Evolutionary conservation across 345 rosid genomes (phyloP).

Genomic region (Linum tenue): DNA sequence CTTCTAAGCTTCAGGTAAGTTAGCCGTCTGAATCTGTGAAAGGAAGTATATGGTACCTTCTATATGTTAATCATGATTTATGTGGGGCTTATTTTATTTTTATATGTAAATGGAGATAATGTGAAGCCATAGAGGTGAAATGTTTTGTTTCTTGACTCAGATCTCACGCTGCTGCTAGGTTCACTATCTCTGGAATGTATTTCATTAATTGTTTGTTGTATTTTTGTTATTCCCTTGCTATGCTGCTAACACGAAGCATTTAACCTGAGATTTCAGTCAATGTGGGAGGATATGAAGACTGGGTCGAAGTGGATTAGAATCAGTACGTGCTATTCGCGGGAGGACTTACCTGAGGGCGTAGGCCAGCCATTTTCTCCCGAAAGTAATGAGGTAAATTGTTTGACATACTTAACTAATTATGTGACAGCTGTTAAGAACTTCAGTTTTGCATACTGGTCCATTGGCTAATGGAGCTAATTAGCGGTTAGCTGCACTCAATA

Average conservation of each 20-base stretch:
- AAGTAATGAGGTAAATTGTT: constrained; percentile 41
- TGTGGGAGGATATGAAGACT: constrained; percentile 57
- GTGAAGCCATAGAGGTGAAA: too few species aligned
- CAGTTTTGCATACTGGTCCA: neutral
- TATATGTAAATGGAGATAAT: too few species aligned
- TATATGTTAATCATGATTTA: neutral
- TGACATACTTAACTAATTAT: constrained; percentile 1
- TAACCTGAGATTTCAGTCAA: constrained; percentile 29
- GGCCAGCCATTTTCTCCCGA: constrained; percentile 47
- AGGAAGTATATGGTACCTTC: neutral
- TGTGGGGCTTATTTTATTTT: neutral
- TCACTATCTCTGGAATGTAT: too few species aligned
- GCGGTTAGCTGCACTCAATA: too few species aligned
- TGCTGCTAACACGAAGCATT: too few species aligned
- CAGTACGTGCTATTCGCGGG: constrained; percentile 53
- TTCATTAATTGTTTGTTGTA: too few species aligned
- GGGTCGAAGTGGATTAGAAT: constrained; percentile 53
- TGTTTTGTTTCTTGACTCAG: too few species aligned
- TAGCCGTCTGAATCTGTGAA: neutral
- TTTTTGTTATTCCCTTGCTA: too few species aligned
- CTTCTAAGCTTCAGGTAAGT: constrained; percentile 54
- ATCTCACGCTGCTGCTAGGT: too few species aligned
- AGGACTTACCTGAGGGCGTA: constrained; percentile 51
- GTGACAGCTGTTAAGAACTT: neutral
- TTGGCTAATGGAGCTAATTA: neutral